Conservation (phyloP, 2,329 filamentous ascomycete genomes). For the Cephalotrichum gorgonifer region DNA sequence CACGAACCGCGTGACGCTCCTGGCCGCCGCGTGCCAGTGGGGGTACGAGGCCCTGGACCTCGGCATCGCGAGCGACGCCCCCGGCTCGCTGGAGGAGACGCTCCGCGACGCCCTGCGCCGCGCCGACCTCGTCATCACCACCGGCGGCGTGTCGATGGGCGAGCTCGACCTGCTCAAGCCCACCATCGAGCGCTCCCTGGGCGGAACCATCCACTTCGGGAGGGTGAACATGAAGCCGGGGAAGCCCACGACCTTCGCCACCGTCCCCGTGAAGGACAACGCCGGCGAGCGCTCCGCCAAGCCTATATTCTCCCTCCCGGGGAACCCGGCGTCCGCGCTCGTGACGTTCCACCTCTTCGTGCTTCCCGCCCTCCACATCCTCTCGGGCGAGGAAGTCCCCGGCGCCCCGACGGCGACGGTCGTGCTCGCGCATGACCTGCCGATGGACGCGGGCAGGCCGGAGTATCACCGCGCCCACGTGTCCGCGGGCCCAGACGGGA, state of each 20-base stretch:
- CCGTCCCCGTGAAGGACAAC: slow-evolving; percentile 58
- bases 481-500: slow-evolving; percentile 52
- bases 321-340: slow-evolving; percentile 86
- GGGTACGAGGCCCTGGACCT: slow-evolving; percentile 76
- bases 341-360: slow-evolving; percentile 95
- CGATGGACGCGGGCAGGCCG: slow-evolving; percentile 61
- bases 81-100: slow-evolving; percentile 63
- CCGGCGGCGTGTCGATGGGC: slow-evolving; percentile 94
- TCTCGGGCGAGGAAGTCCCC: slow-evolving; percentile 55
- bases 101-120: slow-evolving; percentile 64
- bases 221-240: slow-evolving; percentile 96
- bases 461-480: slow-evolving; percentile 89
- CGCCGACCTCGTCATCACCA: slow-evolving; percentile 79
- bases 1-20: slow-evolving; percentile 80
- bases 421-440: slow-evolving; percentile 59
- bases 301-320: slow-evolving; percentile 80
- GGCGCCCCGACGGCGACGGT: slow-evolving; percentile 68
- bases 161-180: slow-evolving; percentile 95
- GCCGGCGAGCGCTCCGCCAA: slow-evolving; percentile 49
- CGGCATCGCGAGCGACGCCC: slow-evolving; percentile 70
- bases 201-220: slow-evolving; percentile 92
- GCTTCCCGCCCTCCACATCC: slow-evolving; percentile 71
- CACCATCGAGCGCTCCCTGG: slow-evolving; percentile 80
- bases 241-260: slow-evolving; percentile 95
- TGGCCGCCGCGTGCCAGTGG: slow-evolving; percentile 64